Base-by-base conservation (phyloP, 441 rosid species). In the Gossypium davidsonii region DNA sequence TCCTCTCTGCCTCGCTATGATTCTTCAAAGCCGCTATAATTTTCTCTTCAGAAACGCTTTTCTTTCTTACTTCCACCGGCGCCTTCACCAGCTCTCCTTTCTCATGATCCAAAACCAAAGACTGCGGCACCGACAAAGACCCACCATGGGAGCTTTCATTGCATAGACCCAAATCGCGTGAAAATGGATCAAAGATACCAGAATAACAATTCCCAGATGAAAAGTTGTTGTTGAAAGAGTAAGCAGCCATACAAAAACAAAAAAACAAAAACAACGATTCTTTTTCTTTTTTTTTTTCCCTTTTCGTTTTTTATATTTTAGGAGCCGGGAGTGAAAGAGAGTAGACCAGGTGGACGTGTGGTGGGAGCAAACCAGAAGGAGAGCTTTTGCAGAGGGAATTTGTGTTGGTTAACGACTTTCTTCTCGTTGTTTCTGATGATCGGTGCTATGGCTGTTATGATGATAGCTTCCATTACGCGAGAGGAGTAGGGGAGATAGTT, bases 1-100 rank as follows among this genome's bases (percentile, higher is more conserved):
- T 83, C 82, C 90, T 87, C 83, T 90, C 95, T 2, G 95, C 95
- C 74, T 90, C 92, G 60, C 95, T 87, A 55, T 90, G 95, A 73
- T 84, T 88, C 82, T 87, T 90, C 82, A 90, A 75, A 78, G 90
- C 95, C 53, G 87, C 88, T 82, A 80, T 28, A 74, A 81, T 79
- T 78, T 90, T 90, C 26, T 83, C 87, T 75, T 85, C 84, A 9
- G 87, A 78, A 3, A 55, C 65, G 12, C 53, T 83, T 71, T 81
- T 86, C 78, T 88, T 88, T 58, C 78, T 86, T 18, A 28, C 81
- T 34, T 74, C 76, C 31, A 71, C 70, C 48, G 89, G 81, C 26
- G 83, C 83, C 71, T 85, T 83, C 11, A 84, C 88, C 15, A 85
- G 89, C 84, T 88, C 89, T 21, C 80, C 83, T 72, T 74, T 86